phyloP scores from a whole-genome alignment of 2,329 filamentous ascomycete species.

The Acrodontium crateriforme region DNA sequence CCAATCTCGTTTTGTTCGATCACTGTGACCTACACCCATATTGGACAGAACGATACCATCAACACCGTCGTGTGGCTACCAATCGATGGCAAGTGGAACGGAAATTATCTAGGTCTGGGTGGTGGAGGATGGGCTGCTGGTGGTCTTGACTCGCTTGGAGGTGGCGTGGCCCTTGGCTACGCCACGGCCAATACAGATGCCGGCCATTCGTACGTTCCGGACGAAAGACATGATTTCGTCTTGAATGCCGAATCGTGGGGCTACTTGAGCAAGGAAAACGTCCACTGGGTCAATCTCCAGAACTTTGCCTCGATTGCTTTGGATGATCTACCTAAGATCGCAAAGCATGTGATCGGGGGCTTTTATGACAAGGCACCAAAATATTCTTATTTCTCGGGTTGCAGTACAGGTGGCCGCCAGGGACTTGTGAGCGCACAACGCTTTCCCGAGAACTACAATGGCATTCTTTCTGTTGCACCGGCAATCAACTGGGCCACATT shows the following conservation, averaged over 20 bases:
- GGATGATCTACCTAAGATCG: conserved; percentile 22
- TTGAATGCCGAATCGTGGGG: conserved; percentile 9
- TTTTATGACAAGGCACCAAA: conserved; percentile 21
- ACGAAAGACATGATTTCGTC: conserved; percentile 1
- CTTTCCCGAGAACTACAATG: conserved; percentile 26
- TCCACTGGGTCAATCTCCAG: conserved; percentile 19
- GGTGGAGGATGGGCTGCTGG: conserved; percentile 20
- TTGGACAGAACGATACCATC: conserved; percentile 22
- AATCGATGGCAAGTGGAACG: conserved; percentile 17
- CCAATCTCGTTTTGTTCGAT: conserved; percentile 20
- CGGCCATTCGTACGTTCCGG: conserved; percentile 8
- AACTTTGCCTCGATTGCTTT: conserved; percentile 20
- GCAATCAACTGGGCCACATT: conserved; percentile 26
- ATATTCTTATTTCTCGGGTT: conserved; percentile 27
- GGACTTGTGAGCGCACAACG: conserved; percentile 25
- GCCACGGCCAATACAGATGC: conserved; percentile 17
- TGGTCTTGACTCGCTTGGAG: conserved; percentile 23
- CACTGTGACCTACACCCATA: conserved; percentile 26
- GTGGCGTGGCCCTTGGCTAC: conserved; percentile 13
- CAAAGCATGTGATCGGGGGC: conserved; percentile 14
- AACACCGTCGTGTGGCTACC: conserved; percentile 23
- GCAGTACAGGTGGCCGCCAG: conserved; percentile 26
- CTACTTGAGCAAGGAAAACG: conserved; percentile 14
- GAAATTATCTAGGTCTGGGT: conserved; percentile 17
- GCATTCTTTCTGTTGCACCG: conserved; percentile 27